phyloP scores from a whole-genome alignment of 2,329 filamentous ascomycete species.

The Fusarium neocosmosporiellum region DNA sequence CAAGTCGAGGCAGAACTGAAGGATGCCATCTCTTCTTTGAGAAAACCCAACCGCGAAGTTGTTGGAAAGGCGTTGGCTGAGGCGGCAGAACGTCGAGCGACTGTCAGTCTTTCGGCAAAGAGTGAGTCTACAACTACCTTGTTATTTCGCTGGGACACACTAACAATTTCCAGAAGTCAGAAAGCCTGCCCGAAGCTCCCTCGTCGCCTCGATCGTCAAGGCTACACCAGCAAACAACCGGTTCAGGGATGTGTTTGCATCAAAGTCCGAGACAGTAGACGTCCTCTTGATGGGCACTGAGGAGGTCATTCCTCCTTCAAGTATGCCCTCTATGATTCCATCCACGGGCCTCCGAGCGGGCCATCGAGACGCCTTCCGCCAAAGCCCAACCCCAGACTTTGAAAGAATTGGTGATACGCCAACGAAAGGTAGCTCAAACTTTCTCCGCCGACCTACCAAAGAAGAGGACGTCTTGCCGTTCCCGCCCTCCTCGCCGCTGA shows the following conservation, averaged over 20 bases:
- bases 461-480: slow-evolving; percentile 43
- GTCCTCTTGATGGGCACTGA: slow-evolving; percentile 39
- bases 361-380: slow-evolving; percentile 46
- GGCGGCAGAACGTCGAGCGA: slow-evolving; percentile 71
- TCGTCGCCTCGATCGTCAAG: slow-evolving; percentile 61
- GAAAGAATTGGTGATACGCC: slow-evolving; percentile 48
- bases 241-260: slow-evolving; percentile 62
- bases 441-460: slow-evolving; percentile 43
- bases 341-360: slow-evolving; percentile 54
- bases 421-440: slow-evolving; percentile 41
- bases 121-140: slow-evolving; percentile 55
- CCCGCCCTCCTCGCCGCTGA: slow-evolving; percentile 52
- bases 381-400: slow-evolving; percentile 45
- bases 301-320: slow-evolving; percentile 52
- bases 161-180: slow-evolving; percentile 60
- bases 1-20: slow-evolving; percentile 76
- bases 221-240: slow-evolving; percentile 67
- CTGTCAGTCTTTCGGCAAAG: slow-evolving; percentile 55
- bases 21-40: slow-evolving; percentile 78
- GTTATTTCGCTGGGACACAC: slow-evolving; percentile 7
- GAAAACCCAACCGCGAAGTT: slow-evolving; percentile 79
- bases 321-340: slow-evolving; percentile 52
- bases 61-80: slow-evolving; percentile 76
- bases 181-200: slow-evolving; percentile 58
- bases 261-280: slow-evolving; percentile 41